phyloP scores from a whole-genome alignment of 2,329 filamentous ascomycete genomes.

The Hawksworthiomyces lignivorus region DNA sequence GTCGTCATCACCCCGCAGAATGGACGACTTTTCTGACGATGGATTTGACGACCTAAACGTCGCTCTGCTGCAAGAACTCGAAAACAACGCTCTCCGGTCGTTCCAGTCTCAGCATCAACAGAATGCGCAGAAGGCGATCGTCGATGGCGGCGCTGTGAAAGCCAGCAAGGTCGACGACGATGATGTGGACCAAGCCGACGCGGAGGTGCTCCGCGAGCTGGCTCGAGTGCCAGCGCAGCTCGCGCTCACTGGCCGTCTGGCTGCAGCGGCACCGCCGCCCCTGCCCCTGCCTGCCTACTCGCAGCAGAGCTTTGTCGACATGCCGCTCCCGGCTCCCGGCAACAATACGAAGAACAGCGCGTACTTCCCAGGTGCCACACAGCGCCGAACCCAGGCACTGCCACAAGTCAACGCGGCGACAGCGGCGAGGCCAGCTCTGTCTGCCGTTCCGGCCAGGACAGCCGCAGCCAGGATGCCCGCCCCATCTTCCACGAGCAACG shows the following conservation, averaged over 20 bases:
- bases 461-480: no score
- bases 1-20: conserved; percentile 16
- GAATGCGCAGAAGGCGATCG: no score
- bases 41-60: conserved; percentile 54
- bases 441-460: no score
- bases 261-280: conserved; percentile 11
- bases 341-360: background rate
- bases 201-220: conserved; percentile 12
- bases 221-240: conserved; percentile 14
- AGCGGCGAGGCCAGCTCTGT: no score
- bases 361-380: background rate
- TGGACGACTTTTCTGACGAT: conserved; percentile 58
- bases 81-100: conserved; percentile 38
- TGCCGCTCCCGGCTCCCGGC: conserved; percentile 8
- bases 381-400: background rate
- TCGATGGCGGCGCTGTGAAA: no score
- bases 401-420: no score
- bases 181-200: conserved; percentile 10
- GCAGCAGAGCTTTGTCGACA: conserved; percentile 10
- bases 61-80: conserved; percentile 52
- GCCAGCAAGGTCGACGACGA: background rate
- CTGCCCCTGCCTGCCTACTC: conserved; percentile 13
- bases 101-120: conserved; percentile 19
- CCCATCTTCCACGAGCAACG: no score
- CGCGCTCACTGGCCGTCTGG: conserved; percentile 7